Base-by-base conservation (phyloP, 2,329 filamentous ascomycete genomes). In the Trichoderma endophyticum region DNA sequence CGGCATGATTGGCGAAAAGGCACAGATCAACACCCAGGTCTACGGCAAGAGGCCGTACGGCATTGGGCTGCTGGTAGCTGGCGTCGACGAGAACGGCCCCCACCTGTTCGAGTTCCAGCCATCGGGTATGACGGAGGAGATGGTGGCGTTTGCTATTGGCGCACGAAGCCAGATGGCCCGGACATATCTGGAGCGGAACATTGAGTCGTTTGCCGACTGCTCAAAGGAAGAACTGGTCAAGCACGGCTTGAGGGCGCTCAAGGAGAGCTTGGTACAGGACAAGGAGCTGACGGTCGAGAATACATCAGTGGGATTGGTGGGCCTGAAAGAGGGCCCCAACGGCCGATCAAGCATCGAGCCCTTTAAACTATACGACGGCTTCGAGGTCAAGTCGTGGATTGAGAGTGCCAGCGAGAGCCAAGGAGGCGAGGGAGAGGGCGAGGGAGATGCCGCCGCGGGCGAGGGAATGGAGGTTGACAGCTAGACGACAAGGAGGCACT, bases 31-130 rank as follows among this genome's bases (percentile, higher is more conserved):
- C 88, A 99, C 96, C 59, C 96, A 99, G 85, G 92, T 97, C 80
- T 98, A 98, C 86, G 95, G 95, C 81, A 95, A 94, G 85, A 92
- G 96, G 78, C 95, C 95, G 15, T 99, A 99, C 84, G 95, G 95
- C 79, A 95, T 99, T 7, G 95, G 96, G 14, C 86, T 98, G 74
- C 87, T 99, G 73, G 92, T 98, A 67, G 94, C 95, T 1, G 96
- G 96, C 75, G 94, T 98, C 69, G 96, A 99, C 82, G 94, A 97
- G 79, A 91, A 92, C 63, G 96, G 96, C 32, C 94, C 96, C 51
- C 96, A 99, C 84, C 89, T 99, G 74, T 99, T 97, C 84, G 96
- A 99, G 84, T 99, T 99, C 87, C 95, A 98, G 85, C 96, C 96
- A 12, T 93, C 90, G 70, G 96, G 96, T 62, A 92, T 98, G 88